These are phyloP conservation scores for Cylindrodendrum hubeiense DNA, from an alignment of 2,329 filamentous ascomycete species.

Conservation along the genomic window DNA sequence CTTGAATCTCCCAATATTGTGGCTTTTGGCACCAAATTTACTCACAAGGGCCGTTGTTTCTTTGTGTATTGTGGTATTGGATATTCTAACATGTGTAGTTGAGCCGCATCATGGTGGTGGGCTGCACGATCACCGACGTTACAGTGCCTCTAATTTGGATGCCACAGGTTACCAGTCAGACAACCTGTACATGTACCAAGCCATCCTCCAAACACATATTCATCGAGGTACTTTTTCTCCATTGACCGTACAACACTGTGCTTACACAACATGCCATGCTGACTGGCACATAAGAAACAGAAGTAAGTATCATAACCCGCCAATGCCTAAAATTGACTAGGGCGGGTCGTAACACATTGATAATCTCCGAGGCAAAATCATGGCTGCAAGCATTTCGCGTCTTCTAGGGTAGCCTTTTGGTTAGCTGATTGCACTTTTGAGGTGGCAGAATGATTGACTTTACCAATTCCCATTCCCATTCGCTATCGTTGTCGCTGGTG, in stretches of 20 bases:
- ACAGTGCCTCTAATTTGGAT: not conserved
- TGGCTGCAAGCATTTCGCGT: not conserved
- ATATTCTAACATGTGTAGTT: not conserved
- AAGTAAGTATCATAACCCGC: not conserved
- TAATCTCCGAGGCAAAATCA: not conserved
- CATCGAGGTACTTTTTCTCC: constrained; percentile 11
- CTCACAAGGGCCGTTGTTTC: not conserved
- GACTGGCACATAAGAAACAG: not conserved
- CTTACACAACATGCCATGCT: not conserved
- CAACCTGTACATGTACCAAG: not conserved
- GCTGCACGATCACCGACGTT: not conserved
- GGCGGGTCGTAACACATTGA: not conserved
- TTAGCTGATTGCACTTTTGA: not conserved
- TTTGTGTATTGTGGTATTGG: not conserved
- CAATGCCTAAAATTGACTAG: not conserved
- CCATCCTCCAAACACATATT: constrained; percentile 12
- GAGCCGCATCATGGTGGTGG: not conserved
- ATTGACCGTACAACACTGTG: not conserved
- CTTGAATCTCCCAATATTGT: constrained; percentile 4
- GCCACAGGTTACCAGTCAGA: not conserved
- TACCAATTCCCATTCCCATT: constrained; percentile 6
- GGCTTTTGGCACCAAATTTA: not conserved
- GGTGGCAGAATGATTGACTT: not conserved
- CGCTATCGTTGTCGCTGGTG: constrained; percentile 1
- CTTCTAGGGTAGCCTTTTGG: not conserved